Base-by-base conservation (phyloP, 345 rosid genomes). In the Murraya paniculata region DNA sequence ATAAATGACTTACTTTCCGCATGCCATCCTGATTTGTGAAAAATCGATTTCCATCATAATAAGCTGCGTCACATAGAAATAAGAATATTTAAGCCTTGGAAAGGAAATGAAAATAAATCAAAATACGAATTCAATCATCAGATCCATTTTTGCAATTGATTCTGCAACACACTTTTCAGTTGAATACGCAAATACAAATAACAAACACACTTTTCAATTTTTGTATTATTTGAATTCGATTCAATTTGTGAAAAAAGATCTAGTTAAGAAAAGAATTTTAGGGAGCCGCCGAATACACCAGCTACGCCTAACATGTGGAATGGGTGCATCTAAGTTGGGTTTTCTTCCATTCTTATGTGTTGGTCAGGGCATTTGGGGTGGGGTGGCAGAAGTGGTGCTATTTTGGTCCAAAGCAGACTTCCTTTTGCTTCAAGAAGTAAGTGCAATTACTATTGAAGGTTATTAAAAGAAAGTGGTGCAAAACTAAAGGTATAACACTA, bases 1-100 rank as follows among this genome's bases (percentile, higher is more conserved):
- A 53, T 31, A 27, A 75, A 27, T 64, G 70, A 90, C 99, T 90
- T 87, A 92, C 99, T 87, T 92, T 91, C 96, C 89, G 88, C 73
- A 89, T 78, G 64, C 92, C 92, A 68, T 92, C 86, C 77, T 88
- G 85, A 79, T 75, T 81, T 35, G 94, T 92, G 73, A 93, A 62
- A 86, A 95, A 95, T 9, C 80, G 84, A 81, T 92, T 81, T 71
- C 96, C 97, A 48, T 88, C 96, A 75, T 95, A 95, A 81, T 86
- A 85, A 81, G 89, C 99, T 95, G 93, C 75, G 64, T 73, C 48
- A 74, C 70, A 65, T 71, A 72, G 41, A n/a, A 76, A 71, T 71
- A 21, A 41, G 22, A 78, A 31, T 64, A 60, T 31, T 64, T 68
- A 60, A 72, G 67, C 30, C 9, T 59, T 14, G 33, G 50, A 50